These are phyloP conservation scores for Erodium maritimum DNA, from an alignment of 345 rosid genomes.

Conservation along the genomic window DNA sequence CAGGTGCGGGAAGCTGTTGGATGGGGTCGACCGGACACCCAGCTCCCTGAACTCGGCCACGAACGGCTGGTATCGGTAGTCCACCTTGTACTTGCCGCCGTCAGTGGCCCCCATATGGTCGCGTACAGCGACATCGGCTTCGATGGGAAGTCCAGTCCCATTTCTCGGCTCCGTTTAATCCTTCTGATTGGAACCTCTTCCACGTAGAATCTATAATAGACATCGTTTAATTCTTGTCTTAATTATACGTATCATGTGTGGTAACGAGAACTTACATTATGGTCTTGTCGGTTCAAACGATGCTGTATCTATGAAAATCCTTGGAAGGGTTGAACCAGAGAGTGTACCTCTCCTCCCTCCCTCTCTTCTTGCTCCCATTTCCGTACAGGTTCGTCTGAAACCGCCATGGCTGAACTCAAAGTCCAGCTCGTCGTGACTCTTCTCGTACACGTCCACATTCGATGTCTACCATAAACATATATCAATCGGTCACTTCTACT, in stretches of 20 bases:
- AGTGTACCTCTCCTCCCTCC: constrained; percentile 85
- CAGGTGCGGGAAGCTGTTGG: too few relatives aligned
- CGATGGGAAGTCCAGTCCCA: constrained; percentile 80
- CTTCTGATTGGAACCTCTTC: constrained; percentile 88
- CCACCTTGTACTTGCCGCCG: constrained; percentile 68
- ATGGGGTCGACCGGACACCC: constrained; percentile 50
- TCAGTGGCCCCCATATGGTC: constrained; percentile 97
- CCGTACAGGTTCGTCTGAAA: constrained; percentile 93
- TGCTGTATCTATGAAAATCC: constrained; percentile 80
- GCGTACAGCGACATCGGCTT: constrained; percentile 91
- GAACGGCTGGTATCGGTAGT: constrained; percentile 75
- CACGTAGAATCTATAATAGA: constrained; percentile 53
- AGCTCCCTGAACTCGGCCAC: constrained; percentile 62
- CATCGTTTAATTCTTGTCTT: too few relatives aligned
- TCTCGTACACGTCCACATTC: constrained; percentile 76
- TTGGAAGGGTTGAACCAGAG: constrained; percentile 93
- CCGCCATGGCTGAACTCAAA: constrained; percentile 95
- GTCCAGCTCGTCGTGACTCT: constrained; percentile 88
- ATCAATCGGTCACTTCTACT: too few relatives aligned
- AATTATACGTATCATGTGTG: too few relatives aligned
- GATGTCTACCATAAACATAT: constrained; percentile 58
- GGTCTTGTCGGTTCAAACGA: constrained; percentile 62
- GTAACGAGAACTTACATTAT: constrained; percentile 43
- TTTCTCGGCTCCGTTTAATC: constrained; percentile 39
- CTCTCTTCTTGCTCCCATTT: constrained; percentile 71